These are phyloP conservation scores for Wallacemonas sp. DNA, from an alignment of 208 protist species.

Conservation along the genomic window DNA sequence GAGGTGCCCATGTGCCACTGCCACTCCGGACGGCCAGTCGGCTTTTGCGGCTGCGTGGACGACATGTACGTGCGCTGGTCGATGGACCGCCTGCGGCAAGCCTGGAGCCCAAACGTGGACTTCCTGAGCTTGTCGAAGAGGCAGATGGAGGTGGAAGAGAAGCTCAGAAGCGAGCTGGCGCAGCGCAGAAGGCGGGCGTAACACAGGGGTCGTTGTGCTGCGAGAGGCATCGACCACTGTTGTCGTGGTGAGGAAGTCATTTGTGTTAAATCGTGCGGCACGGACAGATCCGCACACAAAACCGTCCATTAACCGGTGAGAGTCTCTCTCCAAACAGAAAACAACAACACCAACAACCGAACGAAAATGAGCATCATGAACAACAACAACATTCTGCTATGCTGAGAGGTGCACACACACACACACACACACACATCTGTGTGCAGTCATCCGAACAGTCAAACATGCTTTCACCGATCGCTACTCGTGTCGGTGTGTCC, in stretches of 20 bases:
- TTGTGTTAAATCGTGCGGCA: too few species aligned
- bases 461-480: too few species aligned
- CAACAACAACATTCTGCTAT: too few species aligned
- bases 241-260: too few species aligned
- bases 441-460: too few species aligned
- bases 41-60: conserved; percentile 88
- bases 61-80: conserved; percentile 89
- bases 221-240: too few species aligned
- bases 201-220: too few species aligned
- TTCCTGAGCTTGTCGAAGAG: conserved; percentile 51
- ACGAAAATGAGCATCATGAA: background rate
- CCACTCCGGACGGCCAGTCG: conserved; percentile 50
- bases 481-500: too few species aligned
- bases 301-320: background rate
- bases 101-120: conserved; percentile 68
- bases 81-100: conserved; percentile 56
- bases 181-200: conserved; percentile 6
- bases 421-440: too few species aligned
- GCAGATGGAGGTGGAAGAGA: conserved; percentile 26
- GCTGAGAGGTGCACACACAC: too few species aligned
- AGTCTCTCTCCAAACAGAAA: background rate
- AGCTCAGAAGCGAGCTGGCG: conserved; percentile 14
- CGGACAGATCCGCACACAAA: too few species aligned
- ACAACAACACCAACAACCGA: background rate
- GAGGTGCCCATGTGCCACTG: conserved; percentile 56